These are phyloP conservation scores for Corylus heterophylla DNA, from an alignment of 306 rosid species.

Conservation along the genomic window DNA sequence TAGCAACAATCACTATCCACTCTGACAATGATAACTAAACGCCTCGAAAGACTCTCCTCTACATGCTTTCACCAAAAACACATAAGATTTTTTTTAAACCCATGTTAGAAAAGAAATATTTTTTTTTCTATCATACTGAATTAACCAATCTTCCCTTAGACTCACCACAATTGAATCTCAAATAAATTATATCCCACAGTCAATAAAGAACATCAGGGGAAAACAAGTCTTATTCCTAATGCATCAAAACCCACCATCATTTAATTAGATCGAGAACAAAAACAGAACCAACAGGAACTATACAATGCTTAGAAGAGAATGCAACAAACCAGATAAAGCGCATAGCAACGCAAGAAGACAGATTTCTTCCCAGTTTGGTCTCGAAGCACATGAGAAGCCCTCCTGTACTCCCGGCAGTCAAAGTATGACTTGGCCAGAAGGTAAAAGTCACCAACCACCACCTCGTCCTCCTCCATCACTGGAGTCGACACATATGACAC, in stretches of 20 bases:
- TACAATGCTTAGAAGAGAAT: conserved; percentile 1
- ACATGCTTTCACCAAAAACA: not conserved
- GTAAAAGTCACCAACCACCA: conserved; percentile 75
- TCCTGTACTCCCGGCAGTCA: conserved; percentile 81
- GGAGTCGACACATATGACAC: conserved; percentile 86
- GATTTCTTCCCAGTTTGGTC: conserved; percentile 79
- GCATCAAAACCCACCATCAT: conserved; percentile 15
- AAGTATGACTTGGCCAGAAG: conserved; percentile 87
- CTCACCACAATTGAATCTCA: not conserved
- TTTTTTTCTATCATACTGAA: not conserved
- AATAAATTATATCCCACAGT: not conserved
- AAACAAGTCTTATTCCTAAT: not conserved
- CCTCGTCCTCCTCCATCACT: conserved; percentile 88
- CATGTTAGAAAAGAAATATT: not conserved
- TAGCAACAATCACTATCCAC: not conserved
- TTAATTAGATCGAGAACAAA: not conserved
- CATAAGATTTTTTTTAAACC: not conserved
- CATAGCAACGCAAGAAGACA: conserved; percentile 75
- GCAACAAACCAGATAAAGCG: conserved; percentile 71
- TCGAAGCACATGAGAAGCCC: conserved; percentile 90
- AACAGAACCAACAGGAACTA: conserved; percentile 12
- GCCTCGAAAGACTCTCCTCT: not conserved
- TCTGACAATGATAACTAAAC: not conserved
- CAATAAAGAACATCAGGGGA: not conserved
- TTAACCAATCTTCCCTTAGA: not conserved